Base-by-base conservation (phyloP, 257 asterid genomes). In the Salvia miltiorrhiza region DNA sequence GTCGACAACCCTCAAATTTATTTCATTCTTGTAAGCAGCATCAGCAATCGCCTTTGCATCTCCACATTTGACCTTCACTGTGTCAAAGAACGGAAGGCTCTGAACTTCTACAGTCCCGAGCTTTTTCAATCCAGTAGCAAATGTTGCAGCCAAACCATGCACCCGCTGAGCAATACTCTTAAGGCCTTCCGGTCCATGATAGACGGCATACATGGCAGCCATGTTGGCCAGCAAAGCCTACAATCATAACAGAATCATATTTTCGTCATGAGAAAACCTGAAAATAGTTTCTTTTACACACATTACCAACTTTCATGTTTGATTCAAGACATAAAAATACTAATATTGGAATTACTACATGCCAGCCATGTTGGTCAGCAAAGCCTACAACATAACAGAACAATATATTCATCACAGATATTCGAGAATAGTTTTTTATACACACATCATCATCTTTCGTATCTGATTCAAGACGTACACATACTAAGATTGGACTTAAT, bases 281-380 rank as follows among this genome's bases (percentile, higher is more conserved):
- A 28, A 13, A 26, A 62, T 10, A 35, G 1, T 21, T 45, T 59
- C 33, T 5, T 3, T 2, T 4, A 11, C 24, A 30, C 40, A n/a
- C 43, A 49, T 67, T 35, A 35, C 13, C 9, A 6, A 9, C 19
- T 68, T 53, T 28, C 56, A 54, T n/a, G 9, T 35, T 30, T 35
- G 28, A 48, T 71, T 16, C 70, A 53, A 72, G 58, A 13, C 50
- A 40, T 17, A 53, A 26, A 53, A 5, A 30, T 28, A n/a, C 23
- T 4, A 32, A 41, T 16, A 40, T 24, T 43, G 57, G 47, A 26
- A 54, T 4, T 54, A 67, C 4, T 81, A 91, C 97, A 89, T 94
- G n/a, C 96, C 96, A 81, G 99, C 97, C 97, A 94, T 94, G 87
- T 91, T 91, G 28, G 99, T 97, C 61, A 94, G 94, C 84, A 91